Evolutionary conservation across 768 basidiomycete species (phyloP).

Genomic region (Rhizopogon vesiculosus): DNA sequence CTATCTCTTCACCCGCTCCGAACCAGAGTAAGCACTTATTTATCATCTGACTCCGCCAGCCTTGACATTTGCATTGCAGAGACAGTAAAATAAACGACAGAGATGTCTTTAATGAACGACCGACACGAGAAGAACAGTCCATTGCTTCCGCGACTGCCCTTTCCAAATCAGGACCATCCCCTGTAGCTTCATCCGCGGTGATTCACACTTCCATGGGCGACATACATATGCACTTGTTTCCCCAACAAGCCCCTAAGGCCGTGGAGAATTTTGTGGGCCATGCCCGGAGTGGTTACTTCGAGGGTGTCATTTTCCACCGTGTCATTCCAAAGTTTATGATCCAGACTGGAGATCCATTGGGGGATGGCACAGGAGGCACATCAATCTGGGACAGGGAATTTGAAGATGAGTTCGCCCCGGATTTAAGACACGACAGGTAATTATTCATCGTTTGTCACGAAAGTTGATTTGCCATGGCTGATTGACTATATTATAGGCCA

Average conservation of each 20-base stretch:
- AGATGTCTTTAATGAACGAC: slow-evolving; percentile 97
- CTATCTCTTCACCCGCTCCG: slow-evolving; percentile 88
- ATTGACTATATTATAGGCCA: slow-evolving; percentile 46
- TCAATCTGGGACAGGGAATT: slow-evolving; percentile 90
- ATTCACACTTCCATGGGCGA: slow-evolving; percentile 97
- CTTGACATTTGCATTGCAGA: slow-evolving; percentile 32
- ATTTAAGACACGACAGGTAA: slow-evolving; percentile 86
- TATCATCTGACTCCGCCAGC: neutral
- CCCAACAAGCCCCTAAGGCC: slow-evolving; percentile 87
- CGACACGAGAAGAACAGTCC: slow-evolving; percentile 92
- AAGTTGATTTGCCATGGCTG: neutral
- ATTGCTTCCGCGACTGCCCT: slow-evolving; percentile 61
- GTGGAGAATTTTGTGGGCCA: slow-evolving; percentile 99
- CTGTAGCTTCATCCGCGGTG: slow-evolving; percentile 73
- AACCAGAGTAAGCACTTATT: slow-evolving; percentile 70
- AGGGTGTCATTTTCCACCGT: slow-evolving; percentile 92
- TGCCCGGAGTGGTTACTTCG: slow-evolving; percentile 84
- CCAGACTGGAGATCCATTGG: slow-evolving; percentile 93
- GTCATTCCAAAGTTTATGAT: slow-evolving; percentile 99
- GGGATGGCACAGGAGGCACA: slow-evolving; percentile 88
- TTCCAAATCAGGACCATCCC: slow-evolving; percentile 54
- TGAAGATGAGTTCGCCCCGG: slow-evolving; percentile 90
- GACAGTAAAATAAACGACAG: slow-evolving; percentile 86
- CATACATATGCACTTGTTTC: slow-evolving; percentile 86
- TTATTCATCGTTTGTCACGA: slow-evolving; percentile 8